Evolutionary conservation across 2,329 filamentous ascomycete species (phyloP).

Genomic region (Chaetomiaceae sp.): DNA sequence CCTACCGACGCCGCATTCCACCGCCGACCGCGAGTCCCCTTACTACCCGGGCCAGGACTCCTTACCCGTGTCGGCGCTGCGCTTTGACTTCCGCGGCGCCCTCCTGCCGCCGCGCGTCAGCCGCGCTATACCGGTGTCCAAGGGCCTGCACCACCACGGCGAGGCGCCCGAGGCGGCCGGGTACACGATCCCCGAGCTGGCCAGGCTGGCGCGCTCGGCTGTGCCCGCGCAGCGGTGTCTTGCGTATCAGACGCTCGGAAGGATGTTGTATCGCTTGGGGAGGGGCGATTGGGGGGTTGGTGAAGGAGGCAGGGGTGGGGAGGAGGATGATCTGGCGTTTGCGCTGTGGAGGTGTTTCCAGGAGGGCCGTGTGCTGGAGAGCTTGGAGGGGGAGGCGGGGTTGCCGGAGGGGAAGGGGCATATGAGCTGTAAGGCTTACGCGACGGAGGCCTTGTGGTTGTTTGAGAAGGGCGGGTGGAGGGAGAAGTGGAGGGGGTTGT

Average conservation of each 20-base stretch:
- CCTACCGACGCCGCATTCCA: slow-evolving; percentile 55
- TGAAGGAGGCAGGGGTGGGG: slow-evolving; percentile 42
- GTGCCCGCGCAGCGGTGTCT: slow-evolving; percentile 85
- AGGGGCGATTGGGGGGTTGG: slow-evolving; percentile 64
- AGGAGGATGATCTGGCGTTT: slow-evolving; percentile 57
- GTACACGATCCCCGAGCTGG: slow-evolving; percentile 85
- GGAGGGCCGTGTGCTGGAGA: slow-evolving; percentile 69
- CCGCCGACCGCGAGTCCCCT: slow-evolving; percentile 62
- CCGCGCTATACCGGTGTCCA: slow-evolving; percentile 65
- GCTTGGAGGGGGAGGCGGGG: slow-evolving; percentile 67
- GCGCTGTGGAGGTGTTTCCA: slow-evolving; percentile 80
- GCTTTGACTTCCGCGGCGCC: slow-evolving; percentile 81
- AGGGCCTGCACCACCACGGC: slow-evolving; percentile 88
- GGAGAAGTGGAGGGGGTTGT: slow-evolving; percentile 50
- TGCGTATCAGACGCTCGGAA: slow-evolving; percentile 83
- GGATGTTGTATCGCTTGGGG: slow-evolving; percentile 78
- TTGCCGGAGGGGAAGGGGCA: slow-evolving; percentile 61
- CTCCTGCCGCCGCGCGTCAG: slow-evolving; percentile 73
- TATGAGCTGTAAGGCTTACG: slow-evolving; percentile 74
- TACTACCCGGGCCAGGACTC: slow-evolving; percentile 74
- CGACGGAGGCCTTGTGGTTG: slow-evolving; percentile 83
- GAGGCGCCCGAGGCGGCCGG: slow-evolving; percentile 89
- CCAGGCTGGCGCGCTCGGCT: slow-evolving; percentile 70
- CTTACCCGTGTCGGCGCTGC: slow-evolving; percentile 68
- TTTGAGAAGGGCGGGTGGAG: slow-evolving; percentile 67